phyloP scores from a whole-genome alignment of 169 alveolate genomes.

The Cryptosporidium baileyi region DNA sequence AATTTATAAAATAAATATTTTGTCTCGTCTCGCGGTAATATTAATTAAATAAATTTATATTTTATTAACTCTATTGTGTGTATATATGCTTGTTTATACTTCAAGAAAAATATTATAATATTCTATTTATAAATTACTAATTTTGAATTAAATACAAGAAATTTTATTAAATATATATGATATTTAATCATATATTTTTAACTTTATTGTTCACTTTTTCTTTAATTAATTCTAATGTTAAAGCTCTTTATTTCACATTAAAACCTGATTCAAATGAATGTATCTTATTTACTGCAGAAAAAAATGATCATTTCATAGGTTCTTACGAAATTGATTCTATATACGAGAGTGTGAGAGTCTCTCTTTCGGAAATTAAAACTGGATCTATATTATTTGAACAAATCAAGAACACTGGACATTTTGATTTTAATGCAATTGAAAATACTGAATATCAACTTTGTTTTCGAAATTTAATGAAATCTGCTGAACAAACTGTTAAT shows the following conservation, averaged over 20 bases:
- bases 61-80: background rate
- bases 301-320: constrained; percentile 32
- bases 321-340: constrained; percentile 36
- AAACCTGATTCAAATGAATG: constrained; percentile 46
- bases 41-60: background rate
- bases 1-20: background rate
- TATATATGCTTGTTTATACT: no score
- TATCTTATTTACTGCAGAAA: constrained; percentile 2
- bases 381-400: constrained; percentile 11
- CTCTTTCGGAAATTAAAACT: background rate
- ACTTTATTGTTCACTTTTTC: no score
- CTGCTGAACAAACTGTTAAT: constrained; percentile 42
- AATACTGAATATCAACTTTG: constrained; percentile 20
- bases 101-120: no score
- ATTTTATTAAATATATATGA: no score
- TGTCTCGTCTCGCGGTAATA: background rate
- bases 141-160: no score
- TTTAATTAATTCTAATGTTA: no score
- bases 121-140: no score
- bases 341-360: constrained; percentile 48
- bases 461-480: constrained; percentile 28
- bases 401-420: constrained; percentile 34
- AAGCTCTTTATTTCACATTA: constrained; percentile 32
- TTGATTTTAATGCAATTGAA: background rate
- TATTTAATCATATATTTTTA: no score